phyloP scores from a whole-genome alignment of 768 basidiomycete species.

The Boletus insuetus region DNA sequence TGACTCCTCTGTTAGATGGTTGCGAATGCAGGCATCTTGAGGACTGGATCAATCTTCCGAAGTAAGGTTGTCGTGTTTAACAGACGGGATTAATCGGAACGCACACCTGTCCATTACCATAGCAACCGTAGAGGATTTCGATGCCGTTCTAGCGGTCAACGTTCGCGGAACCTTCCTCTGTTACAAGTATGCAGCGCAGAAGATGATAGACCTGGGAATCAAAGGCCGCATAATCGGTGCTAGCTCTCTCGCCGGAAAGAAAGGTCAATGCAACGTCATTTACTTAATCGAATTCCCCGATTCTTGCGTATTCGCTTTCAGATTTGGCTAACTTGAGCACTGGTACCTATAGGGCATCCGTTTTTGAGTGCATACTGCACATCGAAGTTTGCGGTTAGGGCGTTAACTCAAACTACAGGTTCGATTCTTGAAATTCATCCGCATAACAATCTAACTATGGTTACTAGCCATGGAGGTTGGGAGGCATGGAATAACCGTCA shows the following conservation, averaged over 20 bases:
- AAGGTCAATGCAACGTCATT: conserved; percentile 12
- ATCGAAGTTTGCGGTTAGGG: conserved; percentile 43
- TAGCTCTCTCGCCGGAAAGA: conserved; percentile 37
- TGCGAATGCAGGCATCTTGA: conserved; percentile 18
- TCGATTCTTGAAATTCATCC: not conserved
- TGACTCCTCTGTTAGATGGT: conserved; percentile 17
- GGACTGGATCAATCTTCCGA: conserved; percentile 3
- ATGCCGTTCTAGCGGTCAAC: conserved; percentile 37
- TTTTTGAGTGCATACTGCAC: conserved; percentile 32
- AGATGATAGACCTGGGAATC: conserved; percentile 43
- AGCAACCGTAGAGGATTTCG: conserved; percentile 35
- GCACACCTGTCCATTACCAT: not conserved
- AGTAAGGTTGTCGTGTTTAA: not conserved
- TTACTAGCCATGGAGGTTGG: conserved; percentile 34
- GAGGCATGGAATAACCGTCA: conserved; percentile 32
- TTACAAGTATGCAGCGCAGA: conserved; percentile 42
- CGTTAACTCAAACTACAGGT: conserved; percentile 38
- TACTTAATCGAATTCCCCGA: not conserved
- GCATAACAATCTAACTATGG: not conserved
- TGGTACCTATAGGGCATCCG: conserved; percentile 24
- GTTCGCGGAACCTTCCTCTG: conserved; percentile 39
- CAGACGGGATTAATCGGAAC: not conserved
- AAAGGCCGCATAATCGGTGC: conserved; percentile 43
- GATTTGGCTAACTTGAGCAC: not conserved
- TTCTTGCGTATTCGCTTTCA: not conserved